Evolutionary conservation across 225 moss, liverwort and hornwort species (phyloP).

Genomic region (Marchantia paleacea): DNA sequence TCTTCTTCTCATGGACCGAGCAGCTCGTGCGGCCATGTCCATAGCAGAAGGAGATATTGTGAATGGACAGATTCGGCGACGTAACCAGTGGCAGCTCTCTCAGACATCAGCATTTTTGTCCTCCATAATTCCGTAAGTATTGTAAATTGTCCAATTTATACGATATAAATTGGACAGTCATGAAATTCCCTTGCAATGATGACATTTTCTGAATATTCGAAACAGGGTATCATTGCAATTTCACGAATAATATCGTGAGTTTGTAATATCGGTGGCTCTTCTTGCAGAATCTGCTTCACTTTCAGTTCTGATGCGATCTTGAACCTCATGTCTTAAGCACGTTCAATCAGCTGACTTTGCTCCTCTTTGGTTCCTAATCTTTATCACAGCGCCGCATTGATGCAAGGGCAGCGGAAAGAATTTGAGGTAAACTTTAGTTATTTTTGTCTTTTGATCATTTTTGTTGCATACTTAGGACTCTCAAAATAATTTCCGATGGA

Average conservation of each 20-base stretch:
- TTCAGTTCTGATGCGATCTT: background rate
- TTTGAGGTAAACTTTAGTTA: constrained; percentile 53
- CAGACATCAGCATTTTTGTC: constrained; percentile 91
- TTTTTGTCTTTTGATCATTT: no score
- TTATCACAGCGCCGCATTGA: constrained; percentile 67
- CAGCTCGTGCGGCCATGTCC: constrained; percentile 71
- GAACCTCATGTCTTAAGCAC: background rate
- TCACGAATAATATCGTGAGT: no score
- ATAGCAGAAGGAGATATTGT: constrained; percentile 97
- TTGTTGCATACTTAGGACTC: no score
- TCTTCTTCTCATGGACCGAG: constrained; percentile 72
- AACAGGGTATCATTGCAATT: no score
- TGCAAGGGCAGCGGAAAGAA: constrained; percentile 81
- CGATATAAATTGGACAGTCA: background rate
- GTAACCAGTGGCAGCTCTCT: constrained; percentile 89
- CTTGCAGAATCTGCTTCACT: no score
- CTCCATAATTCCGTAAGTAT: constrained; percentile 81
- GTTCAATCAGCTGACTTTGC: background rate
- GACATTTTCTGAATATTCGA: no score
- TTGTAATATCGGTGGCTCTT: no score
- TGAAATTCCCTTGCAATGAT: no score
- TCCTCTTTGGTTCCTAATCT: background rate
- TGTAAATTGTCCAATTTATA: background rate
- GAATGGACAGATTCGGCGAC: constrained; percentile 85
- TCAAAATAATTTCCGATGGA: no score